Evolutionary conservation across 2,329 filamentous ascomycete species (phyloP).

Genomic region (Leptodontidium sp.): DNA sequence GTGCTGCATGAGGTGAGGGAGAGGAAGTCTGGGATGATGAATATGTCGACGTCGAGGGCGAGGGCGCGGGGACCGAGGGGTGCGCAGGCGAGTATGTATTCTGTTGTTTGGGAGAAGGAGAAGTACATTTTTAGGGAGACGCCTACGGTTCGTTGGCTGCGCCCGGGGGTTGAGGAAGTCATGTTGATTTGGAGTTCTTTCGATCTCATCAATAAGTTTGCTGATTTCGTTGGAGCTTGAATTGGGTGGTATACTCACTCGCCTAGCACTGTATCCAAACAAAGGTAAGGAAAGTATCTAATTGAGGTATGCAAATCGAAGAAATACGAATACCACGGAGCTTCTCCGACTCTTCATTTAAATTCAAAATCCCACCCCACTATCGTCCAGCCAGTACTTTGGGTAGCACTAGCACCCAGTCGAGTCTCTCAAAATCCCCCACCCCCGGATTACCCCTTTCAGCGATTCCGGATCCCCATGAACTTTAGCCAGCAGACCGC

Average conservation of each 20-base stretch:
- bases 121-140: constrained; percentile 86
- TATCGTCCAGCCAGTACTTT: neutral
- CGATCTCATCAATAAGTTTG: neutral
- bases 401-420: neutral
- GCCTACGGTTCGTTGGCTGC: constrained; percentile 66
- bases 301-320: neutral
- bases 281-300: neutral
- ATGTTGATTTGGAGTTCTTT: neutral
- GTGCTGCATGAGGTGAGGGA: constrained; percentile 64
- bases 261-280: neutral
- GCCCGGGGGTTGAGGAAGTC: neutral
- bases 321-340: neutral
- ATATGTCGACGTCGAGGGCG: constrained; percentile 68
- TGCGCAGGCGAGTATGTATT: constrained; percentile 62
- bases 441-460: constrained; percentile 16
- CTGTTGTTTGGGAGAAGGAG: constrained; percentile 66
- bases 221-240: neutral
- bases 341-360: neutral
- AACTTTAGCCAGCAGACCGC: constrained; percentile 18
- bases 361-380: neutral
- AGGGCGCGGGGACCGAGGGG: constrained; percentile 52
- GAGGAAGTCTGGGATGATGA: constrained; percentile 81
- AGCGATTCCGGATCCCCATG: constrained; percentile 9
- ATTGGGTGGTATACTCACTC: neutral
- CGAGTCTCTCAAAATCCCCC: neutral